phyloP scores from a whole-genome alignment of 2,329 filamentous ascomycete species.

The Coniella lustricola region DNA sequence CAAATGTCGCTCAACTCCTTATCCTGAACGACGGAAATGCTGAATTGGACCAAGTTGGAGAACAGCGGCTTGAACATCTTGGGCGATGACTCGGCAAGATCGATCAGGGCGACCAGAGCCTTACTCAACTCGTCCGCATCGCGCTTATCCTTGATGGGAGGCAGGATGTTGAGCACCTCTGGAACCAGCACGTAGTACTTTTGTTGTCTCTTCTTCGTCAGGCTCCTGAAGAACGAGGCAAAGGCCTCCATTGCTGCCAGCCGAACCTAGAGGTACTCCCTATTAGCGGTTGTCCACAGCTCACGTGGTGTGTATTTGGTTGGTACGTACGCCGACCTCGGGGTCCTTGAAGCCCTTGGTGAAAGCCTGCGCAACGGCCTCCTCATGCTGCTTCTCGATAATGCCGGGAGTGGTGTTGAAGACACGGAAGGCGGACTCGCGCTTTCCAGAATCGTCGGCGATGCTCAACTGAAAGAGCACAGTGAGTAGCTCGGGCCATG shows the following conservation, averaged over 20 bases:
- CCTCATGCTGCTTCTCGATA: constrained; percentile 92
- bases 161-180: constrained; percentile 88
- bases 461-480: constrained; percentile 87
- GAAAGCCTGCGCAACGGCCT: constrained; percentile 82
- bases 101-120: constrained; percentile 84
- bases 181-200: constrained; percentile 86
- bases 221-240: constrained; percentile 86
- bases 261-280: constrained; percentile 54
- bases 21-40: constrained; percentile 87
- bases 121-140: constrained; percentile 89
- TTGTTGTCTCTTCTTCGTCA: constrained; percentile 77
- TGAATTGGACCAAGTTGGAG: constrained; percentile 85
- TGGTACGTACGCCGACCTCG: constrained; percentile 60
- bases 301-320: constrained; percentile 11
- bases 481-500: constrained; percentile 84
- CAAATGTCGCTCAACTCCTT: constrained; percentile 88
- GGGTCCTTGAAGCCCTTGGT: constrained; percentile 87
- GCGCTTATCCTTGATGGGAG: constrained; percentile 83
- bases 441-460: constrained; percentile 71
- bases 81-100: constrained; percentile 85
- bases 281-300: background rate
- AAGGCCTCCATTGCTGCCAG: constrained; percentile 96
- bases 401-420: constrained; percentile 92
- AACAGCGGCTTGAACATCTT: constrained; percentile 99
- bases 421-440: constrained; percentile 90